A percentile compares a stretch with the other conserved stretches of the same genome.
Evolutionary conservation across 2,329 filamentous ascomycete genomes (phyloP).

Genomic region (Pezicula radicicola): DNA sequence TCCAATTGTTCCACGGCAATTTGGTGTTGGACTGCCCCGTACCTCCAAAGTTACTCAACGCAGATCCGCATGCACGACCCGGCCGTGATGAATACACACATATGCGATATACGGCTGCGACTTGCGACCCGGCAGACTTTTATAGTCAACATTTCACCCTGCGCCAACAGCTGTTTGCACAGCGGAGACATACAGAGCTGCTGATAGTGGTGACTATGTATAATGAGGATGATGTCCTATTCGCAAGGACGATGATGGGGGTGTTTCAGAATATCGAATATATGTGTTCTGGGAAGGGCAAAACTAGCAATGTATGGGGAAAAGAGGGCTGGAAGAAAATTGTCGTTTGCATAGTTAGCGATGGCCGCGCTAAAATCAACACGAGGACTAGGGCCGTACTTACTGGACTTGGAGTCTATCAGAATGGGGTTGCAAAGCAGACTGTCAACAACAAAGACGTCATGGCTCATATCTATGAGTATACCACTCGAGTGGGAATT

Average conservation of each 20-base stretch:
- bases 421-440: slow-evolving; percentile 68
- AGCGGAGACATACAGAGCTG: slow-evolving; percentile 66
- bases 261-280: slow-evolving; percentile 71
- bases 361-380: slow-evolving; percentile 69
- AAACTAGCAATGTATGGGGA: slow-evolving; percentile 54
- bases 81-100: slow-evolving; percentile 50
- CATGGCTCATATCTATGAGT: slow-evolving; percentile 68
- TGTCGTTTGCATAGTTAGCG: slow-evolving; percentile 66
- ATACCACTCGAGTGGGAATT: slow-evolving; percentile 65
- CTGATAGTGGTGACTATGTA: slow-evolving; percentile 76
- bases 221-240: slow-evolving; percentile 68
- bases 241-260: slow-evolving; percentile 64
- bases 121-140: slow-evolving; percentile 67
- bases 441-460: slow-evolving; percentile 68
- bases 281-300: slow-evolving; percentile 65
- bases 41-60: slow-evolving; percentile 12
- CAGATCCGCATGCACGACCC: slow-evolving; percentile 1
- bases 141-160: slow-evolving; percentile 64
- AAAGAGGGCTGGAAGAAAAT: slow-evolving; percentile 75
- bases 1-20: slow-evolving; percentile 4
- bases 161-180: slow-evolving; percentile 66
- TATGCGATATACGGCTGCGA: slow-evolving; percentile 68
- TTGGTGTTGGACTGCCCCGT: slow-evolving; percentile 18
- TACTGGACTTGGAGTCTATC: slow-evolving; percentile 64
- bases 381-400: slow-evolving; percentile 60